Conservation (phyloP, 352 stramenopile genomes). For the Phytophthora podocarpi region DNA sequence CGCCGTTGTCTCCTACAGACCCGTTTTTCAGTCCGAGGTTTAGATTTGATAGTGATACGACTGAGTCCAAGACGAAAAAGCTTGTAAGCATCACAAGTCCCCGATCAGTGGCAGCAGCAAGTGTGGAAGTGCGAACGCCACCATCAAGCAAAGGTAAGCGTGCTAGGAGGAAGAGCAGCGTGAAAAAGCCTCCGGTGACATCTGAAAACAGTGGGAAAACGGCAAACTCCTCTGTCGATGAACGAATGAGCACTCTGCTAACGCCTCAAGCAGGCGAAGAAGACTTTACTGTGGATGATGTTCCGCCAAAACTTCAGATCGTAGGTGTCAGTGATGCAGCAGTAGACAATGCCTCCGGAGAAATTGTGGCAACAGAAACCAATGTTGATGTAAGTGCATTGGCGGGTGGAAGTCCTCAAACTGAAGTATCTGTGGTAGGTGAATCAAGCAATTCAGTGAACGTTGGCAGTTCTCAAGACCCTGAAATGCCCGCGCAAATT, state of each 20-base stretch:
- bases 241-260: neutral
- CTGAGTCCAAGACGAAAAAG: slow-evolving; percentile 9
- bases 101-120: neutral
- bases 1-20: slow-evolving; percentile 47
- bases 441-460: too few relatives aligned
- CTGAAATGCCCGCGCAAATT: too few relatives aligned
- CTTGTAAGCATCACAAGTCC: slow-evolving; percentile 3
- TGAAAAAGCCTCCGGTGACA: slow-evolving; percentile 15
- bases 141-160: slow-evolving; percentile 11
- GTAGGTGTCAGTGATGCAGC: too few relatives aligned
- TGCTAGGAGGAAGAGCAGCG: slow-evolving; percentile 27
- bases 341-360: too few relatives aligned
- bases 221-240: neutral
- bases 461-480: too few relatives aligned
- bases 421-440: too few relatives aligned
- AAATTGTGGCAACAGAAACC: too few relatives aligned
- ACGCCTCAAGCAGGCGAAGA: slow-evolving; percentile 9
- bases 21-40: slow-evolving; percentile 76
- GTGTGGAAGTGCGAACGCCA: neutral
- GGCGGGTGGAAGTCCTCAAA: too few relatives aligned
- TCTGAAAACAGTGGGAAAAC: neutral
- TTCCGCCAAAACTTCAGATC: too few relatives aligned
- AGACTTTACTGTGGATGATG: neutral
- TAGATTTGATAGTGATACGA: slow-evolving; percentile 43
- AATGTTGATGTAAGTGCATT: too few relatives aligned